Conservation (phyloP, 768 basidiomycete species). For the Tricholoma terreum region DNA sequence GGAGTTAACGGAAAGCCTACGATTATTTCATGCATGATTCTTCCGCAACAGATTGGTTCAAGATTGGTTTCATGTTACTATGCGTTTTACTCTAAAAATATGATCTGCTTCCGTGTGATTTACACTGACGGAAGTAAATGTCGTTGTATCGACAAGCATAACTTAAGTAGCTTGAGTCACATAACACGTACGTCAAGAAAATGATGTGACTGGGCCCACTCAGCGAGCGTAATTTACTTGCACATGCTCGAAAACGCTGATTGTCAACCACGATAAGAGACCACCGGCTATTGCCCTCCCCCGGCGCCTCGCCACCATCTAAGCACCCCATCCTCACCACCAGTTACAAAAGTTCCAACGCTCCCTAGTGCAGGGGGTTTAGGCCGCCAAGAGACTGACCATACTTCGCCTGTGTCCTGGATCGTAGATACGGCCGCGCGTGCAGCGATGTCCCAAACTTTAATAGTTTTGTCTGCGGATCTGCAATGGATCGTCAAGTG, state of each 20-base stretch:
- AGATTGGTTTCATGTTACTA: background rate
- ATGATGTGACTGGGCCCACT: background rate
- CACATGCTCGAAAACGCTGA: background rate
- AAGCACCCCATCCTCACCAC: slow-evolving; percentile 72
- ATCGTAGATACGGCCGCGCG: slow-evolving; percentile 74
- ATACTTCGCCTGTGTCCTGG: slow-evolving; percentile 78
- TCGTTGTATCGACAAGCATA: slow-evolving; percentile 20
- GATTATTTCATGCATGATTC: slow-evolving; percentile 12
- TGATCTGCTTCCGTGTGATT: background rate
- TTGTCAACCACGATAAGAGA: background rate
- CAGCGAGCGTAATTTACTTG: background rate
- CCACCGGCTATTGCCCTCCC: slow-evolving; percentile 6
- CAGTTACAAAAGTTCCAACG: slow-evolving; percentile 68
- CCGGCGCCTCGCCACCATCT: slow-evolving; percentile 80
- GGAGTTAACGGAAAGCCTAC: slow-evolving; percentile 30
- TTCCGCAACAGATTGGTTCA: background rate
- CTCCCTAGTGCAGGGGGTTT: slow-evolving; percentile 50
- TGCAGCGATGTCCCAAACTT: slow-evolving; percentile 82
- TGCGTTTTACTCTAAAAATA: background rate
- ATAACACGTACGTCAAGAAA: background rate
- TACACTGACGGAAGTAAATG: slow-evolving; percentile 33
- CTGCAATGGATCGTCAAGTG: slow-evolving; percentile 32
- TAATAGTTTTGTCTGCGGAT: slow-evolving; percentile 82
- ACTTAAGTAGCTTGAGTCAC: no score
- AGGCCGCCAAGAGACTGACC: slow-evolving; percentile 81